A percentile compares a stretch with the other conserved stretches of the same genome.
These are phyloP conservation scores for Gyrodon lividus DNA, from an alignment of 768 basidiomycete species.

Conservation along the genomic window DNA sequence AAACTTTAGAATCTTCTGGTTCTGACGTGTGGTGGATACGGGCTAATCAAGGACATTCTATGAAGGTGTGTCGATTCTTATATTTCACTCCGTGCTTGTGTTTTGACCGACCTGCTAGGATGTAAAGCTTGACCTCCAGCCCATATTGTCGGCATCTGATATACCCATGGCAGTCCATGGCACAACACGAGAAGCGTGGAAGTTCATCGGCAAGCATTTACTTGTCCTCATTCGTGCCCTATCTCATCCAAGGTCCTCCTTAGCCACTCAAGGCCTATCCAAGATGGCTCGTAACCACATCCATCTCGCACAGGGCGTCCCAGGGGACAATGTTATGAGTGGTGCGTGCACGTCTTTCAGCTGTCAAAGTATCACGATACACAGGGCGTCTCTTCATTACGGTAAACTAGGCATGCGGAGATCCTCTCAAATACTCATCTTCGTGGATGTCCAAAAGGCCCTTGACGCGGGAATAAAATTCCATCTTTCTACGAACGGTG, in stretches of 20 bases:
- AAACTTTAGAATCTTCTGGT: slow-evolving; percentile 27
- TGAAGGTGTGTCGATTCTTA: slow-evolving; percentile 51
- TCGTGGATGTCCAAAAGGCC: slow-evolving; percentile 71
- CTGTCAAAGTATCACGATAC: background rate
- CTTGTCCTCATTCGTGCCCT: background rate
- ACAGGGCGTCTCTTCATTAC: background rate
- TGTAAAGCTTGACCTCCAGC: slow-evolving; percentile 65
- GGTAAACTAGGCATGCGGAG: slow-evolving; percentile 69
- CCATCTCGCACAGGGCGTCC: slow-evolving; percentile 82
- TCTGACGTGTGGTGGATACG: slow-evolving; percentile 76
- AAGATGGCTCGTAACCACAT: slow-evolving; percentile 90
- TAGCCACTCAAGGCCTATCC: slow-evolving; percentile 72
- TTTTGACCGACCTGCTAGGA: slow-evolving; percentile 39
- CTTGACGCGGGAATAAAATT: slow-evolving; percentile 70
- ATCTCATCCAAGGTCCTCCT: background rate
- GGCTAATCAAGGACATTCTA: slow-evolving; percentile 88
- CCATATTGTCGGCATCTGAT: slow-evolving; percentile 54
- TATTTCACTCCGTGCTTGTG: background rate
- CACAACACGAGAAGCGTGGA: slow-evolving; percentile 69
- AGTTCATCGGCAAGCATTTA: slow-evolving; percentile 53
- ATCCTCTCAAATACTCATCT: slow-evolving; percentile 77
- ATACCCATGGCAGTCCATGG: slow-evolving; percentile 86
- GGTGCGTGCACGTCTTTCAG: slow-evolving; percentile 46
- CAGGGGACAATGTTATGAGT: slow-evolving; percentile 66
- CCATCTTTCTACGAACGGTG: slow-evolving; percentile 81